A percentile compares a stretch with the other conserved stretches of the same genome.
These are phyloP conservation scores for Porpolomopsis calyptriformis DNA, from an alignment of 768 basidiomycete species.

Conservation along the genomic window DNA sequence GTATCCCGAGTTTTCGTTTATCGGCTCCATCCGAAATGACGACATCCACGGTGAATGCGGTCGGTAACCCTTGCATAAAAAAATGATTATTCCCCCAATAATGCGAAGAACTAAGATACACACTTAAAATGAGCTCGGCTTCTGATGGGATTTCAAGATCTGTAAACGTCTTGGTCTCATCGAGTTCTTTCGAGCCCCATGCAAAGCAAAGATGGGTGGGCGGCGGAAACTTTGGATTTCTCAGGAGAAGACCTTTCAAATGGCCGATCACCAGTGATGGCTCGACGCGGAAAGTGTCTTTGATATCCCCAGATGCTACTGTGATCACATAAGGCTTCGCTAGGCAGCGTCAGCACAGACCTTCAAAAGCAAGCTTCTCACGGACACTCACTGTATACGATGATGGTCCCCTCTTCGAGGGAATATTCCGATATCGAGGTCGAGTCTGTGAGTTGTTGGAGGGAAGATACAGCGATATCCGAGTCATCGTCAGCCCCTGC, in stretches of 20 bases:
- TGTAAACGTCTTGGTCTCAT: background rate
- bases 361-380: no score
- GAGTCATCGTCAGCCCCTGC: background rate
- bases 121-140: background rate
- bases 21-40: background rate
- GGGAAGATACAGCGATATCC: background rate
- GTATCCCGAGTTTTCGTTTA: conserved; percentile 1
- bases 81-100: background rate
- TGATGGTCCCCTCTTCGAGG: background rate
- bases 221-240: background rate
- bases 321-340: background rate
- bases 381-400: background rate
- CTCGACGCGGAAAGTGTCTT: background rate
- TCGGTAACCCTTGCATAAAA: background rate
- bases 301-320: background rate
- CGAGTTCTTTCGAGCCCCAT: background rate
- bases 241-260: background rate
- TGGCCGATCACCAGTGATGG: background rate
- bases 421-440: background rate
- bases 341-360: no score
- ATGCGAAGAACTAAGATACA: background rate
- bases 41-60: conserved; percentile 1
- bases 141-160: background rate
- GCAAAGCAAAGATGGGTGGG: background rate
- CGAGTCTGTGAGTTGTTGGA: background rate